Evolutionary conservation across 768 basidiomycete genomes (phyloP).

Genomic region (Podaxis sp.): DNA sequence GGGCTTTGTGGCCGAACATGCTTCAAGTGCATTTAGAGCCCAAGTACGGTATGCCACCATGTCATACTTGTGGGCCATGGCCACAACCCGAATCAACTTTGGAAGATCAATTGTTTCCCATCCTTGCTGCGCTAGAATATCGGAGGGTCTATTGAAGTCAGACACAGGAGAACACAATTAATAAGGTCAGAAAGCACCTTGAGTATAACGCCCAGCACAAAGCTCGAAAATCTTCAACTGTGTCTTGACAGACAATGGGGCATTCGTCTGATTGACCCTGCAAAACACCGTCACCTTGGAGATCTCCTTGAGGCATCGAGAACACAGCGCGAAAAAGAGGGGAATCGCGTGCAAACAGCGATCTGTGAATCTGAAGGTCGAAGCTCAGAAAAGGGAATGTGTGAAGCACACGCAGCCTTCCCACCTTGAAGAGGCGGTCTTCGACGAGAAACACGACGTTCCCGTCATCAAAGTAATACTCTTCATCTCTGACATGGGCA

Average conservation of each 20-base stretch:
- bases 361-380: neutral
- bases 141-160: neutral
- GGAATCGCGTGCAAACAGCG: neutral
- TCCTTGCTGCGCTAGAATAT: neutral
- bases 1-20: neutral
- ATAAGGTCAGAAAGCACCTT: neutral
- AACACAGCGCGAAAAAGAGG: neutral
- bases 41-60: neutral
- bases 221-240: neutral
- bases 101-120: neutral
- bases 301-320: neutral
- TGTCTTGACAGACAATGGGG: neutral
- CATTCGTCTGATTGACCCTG: neutral
- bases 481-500: conserved; percentile 7
- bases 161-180: neutral
- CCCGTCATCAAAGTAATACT: neutral
- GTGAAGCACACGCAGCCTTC: neutral
- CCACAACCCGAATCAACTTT: neutral
- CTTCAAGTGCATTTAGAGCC: neutral
- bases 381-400: too few species aligned
- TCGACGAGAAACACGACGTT: neutral
- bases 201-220: neutral
- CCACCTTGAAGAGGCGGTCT: neutral
- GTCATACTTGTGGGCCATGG: conserved; percentile 5
- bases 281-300: neutral